These are phyloP conservation scores for Candida dendrica DNA, from an alignment of 805 yeast genomes.

Conservation along the genomic window DNA sequence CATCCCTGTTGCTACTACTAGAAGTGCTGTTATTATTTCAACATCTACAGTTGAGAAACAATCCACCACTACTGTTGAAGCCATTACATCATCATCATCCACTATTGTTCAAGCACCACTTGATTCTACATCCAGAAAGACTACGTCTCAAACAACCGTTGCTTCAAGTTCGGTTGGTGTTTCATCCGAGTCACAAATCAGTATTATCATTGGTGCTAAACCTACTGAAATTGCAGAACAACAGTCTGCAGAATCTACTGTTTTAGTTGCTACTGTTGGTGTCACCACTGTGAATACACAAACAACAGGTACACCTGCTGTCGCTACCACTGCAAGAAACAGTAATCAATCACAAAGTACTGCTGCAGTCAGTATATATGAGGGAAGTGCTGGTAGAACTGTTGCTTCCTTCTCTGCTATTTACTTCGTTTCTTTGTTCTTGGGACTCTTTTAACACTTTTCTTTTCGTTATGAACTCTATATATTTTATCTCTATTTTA, in stretches of 20 bases:
- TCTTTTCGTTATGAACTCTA: conserved; percentile 53
- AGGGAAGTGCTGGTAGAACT: conserved; percentile 57
- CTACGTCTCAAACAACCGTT: not conserved
- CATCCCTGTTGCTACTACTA: no score
- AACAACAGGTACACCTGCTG: not conserved
- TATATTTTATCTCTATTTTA: not conserved
- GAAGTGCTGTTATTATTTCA: not conserved
- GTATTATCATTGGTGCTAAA: not conserved
- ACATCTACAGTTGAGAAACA: not conserved
- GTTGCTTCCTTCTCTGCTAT: conserved; percentile 91
- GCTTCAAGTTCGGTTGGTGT: not conserved
- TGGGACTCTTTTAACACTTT: conserved; percentile 77
- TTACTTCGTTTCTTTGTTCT: conserved; percentile 68
- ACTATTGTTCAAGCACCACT: not conserved
- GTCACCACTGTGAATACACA: not conserved
- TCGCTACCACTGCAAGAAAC: not conserved
- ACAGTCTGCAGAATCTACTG: conserved; percentile 6
- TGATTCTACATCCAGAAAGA: not conserved
- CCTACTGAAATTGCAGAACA: not conserved
- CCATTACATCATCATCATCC: no score
- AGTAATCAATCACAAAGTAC: not conserved
- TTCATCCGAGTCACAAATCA: not conserved
- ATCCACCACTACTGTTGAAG: no score
- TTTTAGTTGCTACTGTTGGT: conserved; percentile 6
- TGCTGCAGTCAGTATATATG: conserved; percentile 7